These are phyloP conservation scores for Allium cepa DNA, from an alignment of 106 monocot genomes.

Conservation along the genomic window DNA sequence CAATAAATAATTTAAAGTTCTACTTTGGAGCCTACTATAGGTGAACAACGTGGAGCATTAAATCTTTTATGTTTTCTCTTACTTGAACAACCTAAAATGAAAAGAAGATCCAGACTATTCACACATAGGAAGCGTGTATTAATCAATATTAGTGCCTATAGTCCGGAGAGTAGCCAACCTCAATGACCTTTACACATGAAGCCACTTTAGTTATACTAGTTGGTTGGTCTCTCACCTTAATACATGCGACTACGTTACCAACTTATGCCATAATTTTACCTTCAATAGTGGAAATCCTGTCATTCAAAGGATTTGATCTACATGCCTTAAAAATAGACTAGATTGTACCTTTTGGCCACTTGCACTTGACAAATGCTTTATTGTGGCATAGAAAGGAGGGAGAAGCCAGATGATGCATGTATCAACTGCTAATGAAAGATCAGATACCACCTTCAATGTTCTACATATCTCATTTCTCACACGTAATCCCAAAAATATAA, in stretches of 20 bases:
- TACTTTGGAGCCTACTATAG: conserved; percentile 48
- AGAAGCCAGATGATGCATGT: conserved; percentile 78
- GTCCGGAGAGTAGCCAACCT: conserved; percentile 37
- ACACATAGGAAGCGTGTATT: no score
- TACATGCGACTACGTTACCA: conserved; percentile 58
- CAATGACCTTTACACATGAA: conserved; percentile 73
- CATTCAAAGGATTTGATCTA: conserved; percentile 28
- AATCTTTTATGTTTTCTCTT: conserved; percentile 32
- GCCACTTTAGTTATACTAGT: conserved; percentile 80
- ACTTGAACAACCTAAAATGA: conserved; percentile 66
- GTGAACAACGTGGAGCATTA: conserved; percentile 33
- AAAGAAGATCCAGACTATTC: background rate
- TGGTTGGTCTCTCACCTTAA: conserved; percentile 62
- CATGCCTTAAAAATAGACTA: conserved; percentile 60
- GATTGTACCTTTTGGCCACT: conserved; percentile 19
- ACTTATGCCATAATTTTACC: conserved; percentile 59
- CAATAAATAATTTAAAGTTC: conserved; percentile 54
- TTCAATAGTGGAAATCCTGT: conserved; percentile 44
- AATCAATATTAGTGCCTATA: no score
- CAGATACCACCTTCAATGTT: conserved; percentile 50
- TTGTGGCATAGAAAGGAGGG: conserved; percentile 79
- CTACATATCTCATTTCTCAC: conserved; percentile 45
- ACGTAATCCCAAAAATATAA: conserved; percentile 33
- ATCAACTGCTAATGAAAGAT: conserved; percentile 78
- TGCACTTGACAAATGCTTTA: conserved; percentile 47